Evolutionary conservation across 495 filamentous ascomycete species (phyloP).

Genomic region (Astrocystis sublimbata): DNA sequence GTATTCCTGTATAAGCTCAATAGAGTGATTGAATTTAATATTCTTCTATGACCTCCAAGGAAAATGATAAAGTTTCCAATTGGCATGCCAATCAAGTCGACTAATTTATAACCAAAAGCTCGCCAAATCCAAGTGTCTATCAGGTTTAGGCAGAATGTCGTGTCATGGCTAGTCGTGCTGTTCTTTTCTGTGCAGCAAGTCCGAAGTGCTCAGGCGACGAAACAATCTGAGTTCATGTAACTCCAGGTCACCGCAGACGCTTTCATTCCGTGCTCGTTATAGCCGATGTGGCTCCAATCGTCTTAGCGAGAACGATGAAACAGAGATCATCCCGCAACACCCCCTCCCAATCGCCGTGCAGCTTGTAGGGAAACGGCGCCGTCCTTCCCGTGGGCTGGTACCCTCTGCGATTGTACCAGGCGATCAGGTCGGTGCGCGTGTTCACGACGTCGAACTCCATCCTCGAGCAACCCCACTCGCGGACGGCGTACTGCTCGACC

Average conservation of each 20-base stretch:
- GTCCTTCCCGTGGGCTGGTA: constrained; percentile 42
- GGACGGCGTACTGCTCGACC: constrained; percentile 41
- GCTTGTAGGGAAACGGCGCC: constrained; percentile 40
- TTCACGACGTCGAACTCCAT: constrained; percentile 45
- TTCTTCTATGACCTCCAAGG: too few relatives aligned
- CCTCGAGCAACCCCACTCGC: constrained; percentile 32
- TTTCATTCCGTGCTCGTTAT: not conserved
- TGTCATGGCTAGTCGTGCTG: too few relatives aligned
- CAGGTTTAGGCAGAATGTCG: too few relatives aligned
- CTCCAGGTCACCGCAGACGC: not conserved
- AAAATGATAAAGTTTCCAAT: too few relatives aligned
- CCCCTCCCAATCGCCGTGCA: constrained; percentile 21
- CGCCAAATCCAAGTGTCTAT: too few relatives aligned
- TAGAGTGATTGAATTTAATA: too few relatives aligned
- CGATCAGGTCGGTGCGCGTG: constrained; percentile 39
- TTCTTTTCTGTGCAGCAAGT: too few relatives aligned
- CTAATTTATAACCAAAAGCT: too few relatives aligned
- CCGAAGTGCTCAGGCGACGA: not conserved
- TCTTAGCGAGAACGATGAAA: constrained; percentile 42
- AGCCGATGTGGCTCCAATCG: not conserved
- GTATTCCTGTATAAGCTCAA: too few relatives aligned
- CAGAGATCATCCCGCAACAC: constrained; percentile 42
- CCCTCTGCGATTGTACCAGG: constrained; percentile 48
- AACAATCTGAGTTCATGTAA: not conserved
- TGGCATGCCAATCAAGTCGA: too few relatives aligned